Evolutionary conservation across 2,329 filamentous ascomycete genomes (phyloP), one percentile per base, ranked within the genome.

Genomic region (Aureobasidium namibiae): DNA sequence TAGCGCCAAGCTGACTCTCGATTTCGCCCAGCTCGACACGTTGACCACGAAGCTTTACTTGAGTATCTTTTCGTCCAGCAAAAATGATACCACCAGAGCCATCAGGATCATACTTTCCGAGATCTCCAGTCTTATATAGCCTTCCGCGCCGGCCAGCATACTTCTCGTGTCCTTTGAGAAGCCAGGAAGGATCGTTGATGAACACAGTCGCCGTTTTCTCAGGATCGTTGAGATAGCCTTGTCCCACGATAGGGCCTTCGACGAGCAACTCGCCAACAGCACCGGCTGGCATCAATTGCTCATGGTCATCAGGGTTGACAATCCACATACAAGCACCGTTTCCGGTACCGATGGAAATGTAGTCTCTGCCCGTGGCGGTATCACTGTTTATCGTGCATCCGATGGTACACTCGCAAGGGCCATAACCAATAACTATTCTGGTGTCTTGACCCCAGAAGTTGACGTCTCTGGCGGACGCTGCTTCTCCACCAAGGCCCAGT

Each of bases 11-110:
- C 26, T 73, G 74, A 62, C 72, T 73, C 67, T 75, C 80, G 56
- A 78, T 78, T 67, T 78, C 79, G 11, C 74, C 78, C 53, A 85
- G 75, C 70, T 85, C 88, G 54, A 87, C 80, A 58, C 85, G 75
- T 63, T 82, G 85, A 26, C 88, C 88, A 11, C 79, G 76, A 29
- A 88, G 72, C 70, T 89, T 89, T 58, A 87, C 80, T 68, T 86
- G 85, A n/a, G 80, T 80, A 23, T 88, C 86, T 64, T 84, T 85
- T 50, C 86, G 78, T 16, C 84, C 84, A 39, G 85, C 74, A 61
- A 83, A 85, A 9, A 78, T 70, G 39, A 86, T 77, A 75, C 76
- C n/a, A 66, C 70, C 61, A n/a, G 67, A 67, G 1, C 79, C 78
- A 52, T 84, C 78, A 10, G 71, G 68, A 44, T 81, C 75, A 58